Base-by-base conservation (phyloP, 768 basidiomycete genomes). In the Porpolomopsis calyptriformis region DNA sequence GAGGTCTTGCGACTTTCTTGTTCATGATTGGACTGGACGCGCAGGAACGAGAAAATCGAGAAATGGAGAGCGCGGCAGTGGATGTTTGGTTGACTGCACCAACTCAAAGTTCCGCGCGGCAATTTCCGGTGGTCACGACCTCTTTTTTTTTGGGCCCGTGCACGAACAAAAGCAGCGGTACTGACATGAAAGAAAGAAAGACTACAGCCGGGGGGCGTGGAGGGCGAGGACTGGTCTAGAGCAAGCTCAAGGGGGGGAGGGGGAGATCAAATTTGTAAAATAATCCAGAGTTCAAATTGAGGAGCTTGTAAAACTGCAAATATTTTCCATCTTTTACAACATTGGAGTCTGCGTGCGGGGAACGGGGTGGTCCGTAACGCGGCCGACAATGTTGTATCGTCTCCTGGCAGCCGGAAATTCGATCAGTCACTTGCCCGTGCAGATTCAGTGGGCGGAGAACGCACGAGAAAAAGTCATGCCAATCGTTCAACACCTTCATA, bases 311-410 rank as follows among this genome's bases (percentile, higher is more conserved):
- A n/a, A n/a, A n/a, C n/a, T n/a, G n/a, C n/a, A n/a, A n/a, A n/a
- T n/a, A n/a, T n/a, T n/a, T n/a, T n/a, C n/a, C n/a, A n/a, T n/a
- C n/a, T n/a, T n/a, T n/a, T n/a, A n/a, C n/a, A n/a, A n/a, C n/a
- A n/a, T n/a, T n/a, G n/a, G n/a, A n/a, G 29, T 31, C 29, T 31
- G 14, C 7, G 29, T 31, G 29, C 14, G 7, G 29, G 14, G 7
- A 31, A 36, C 26, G 10, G 76, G 76, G 46, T 74, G 58, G 54
- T 83, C 80, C 9, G 66, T 55, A 19, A 94, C 83, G 42, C 71
- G 74, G 2, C 90, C 89, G 9, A 94, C 82, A 46, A 96, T 70
- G 56, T 85, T 85, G 68, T 97, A 96, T 25, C 92, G 76, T 72
- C 91, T 85, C 49, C 82, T 85, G 54, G 24, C 11, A 49, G 8